phyloP scores from a whole-genome alignment of 2,329 filamentous ascomycete species.

The Penicillium sp. region DNA sequence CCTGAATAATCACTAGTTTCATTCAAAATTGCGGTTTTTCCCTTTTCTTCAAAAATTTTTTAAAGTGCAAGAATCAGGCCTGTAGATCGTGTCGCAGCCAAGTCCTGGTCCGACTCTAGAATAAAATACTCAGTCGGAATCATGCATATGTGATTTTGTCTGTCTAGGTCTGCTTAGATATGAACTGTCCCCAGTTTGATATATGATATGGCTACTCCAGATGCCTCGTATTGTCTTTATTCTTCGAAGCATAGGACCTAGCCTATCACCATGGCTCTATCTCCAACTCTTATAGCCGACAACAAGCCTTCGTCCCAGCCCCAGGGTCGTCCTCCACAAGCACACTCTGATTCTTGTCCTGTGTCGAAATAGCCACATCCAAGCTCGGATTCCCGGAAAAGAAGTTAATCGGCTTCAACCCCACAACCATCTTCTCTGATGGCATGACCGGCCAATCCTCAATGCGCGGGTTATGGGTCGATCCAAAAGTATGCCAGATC shows the following conservation, averaged over 20 bases:
- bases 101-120: no score
- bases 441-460: constrained; percentile 44
- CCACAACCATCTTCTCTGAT: constrained; percentile 23
- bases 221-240: neutral
- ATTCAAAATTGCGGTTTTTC: no score
- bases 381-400: constrained; percentile 20
- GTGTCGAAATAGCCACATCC: constrained; percentile 20
- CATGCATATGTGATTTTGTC: no score
- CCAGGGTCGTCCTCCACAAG: constrained; percentile 8
- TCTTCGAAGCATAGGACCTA: neutral
- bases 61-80: no score
- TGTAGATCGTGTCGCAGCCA: no score
- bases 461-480: constrained; percentile 42
- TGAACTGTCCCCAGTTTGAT: no score
- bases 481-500: constrained; percentile 40
- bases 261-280: neutral
- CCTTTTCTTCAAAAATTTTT: no score
- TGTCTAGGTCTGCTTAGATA: no score
- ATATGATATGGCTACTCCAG: neutral
- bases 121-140: no score
- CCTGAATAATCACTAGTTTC: no score
- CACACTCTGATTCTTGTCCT: constrained; percentile 19
- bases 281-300: constrained; percentile 1
- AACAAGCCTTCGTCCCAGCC: neutral
- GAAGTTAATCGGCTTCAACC: constrained; percentile 24